Base-by-base conservation (phyloP, 2,329 filamentous ascomycete genomes). In the Mycosphaerella sp. region DNA sequence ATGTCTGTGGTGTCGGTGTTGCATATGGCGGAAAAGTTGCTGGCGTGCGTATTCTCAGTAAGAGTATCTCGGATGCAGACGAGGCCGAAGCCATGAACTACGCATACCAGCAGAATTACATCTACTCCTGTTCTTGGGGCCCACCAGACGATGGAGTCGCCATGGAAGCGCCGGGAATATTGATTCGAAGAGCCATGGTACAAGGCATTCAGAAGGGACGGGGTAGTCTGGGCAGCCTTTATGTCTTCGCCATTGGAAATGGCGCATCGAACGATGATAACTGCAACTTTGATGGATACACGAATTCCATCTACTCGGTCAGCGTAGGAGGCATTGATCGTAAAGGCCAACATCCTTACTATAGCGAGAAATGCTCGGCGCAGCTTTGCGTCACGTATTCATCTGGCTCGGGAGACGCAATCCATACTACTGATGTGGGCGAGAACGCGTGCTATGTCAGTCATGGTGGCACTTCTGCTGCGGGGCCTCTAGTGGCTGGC, bases 251-350 rank as follows among this genome's bases (percentile, higher is more conserved):
- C 39, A 90, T 91, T 59, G 93, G 93, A 53, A 98, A 98, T 65
- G 93, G 93, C 52, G 94, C 91, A 8, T 75, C 77, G 3, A 81
- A 76, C 58, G 90, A 87, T 41, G 93, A 98, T 69, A 97, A 98
- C 71, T 98, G 93, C 78, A 98, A 98, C 69, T 98, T 98, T 68
- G 93, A 98, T 66, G 93, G 93, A 35, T 98, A 98, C 71, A 98
- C 93, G 53, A 98, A 98, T 75, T 96, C 90, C 67, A 98, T 98
- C 62, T 98, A 97, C 77, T 96, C 89, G 68, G 93, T 98, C 62
- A 95, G 90, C 0, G 89, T 98, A 14, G 93, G 93, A 34, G 91
- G 91, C 30, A 85, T 98, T 56, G 90, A 96, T 67, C 79, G 88
- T 53, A 82, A 86, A 59, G 90, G 91, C 35, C 71, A 80, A n/a